Conservation (phyloP, 805 yeast genomes). For the Saccharomycopsis fibuligera region DNA sequence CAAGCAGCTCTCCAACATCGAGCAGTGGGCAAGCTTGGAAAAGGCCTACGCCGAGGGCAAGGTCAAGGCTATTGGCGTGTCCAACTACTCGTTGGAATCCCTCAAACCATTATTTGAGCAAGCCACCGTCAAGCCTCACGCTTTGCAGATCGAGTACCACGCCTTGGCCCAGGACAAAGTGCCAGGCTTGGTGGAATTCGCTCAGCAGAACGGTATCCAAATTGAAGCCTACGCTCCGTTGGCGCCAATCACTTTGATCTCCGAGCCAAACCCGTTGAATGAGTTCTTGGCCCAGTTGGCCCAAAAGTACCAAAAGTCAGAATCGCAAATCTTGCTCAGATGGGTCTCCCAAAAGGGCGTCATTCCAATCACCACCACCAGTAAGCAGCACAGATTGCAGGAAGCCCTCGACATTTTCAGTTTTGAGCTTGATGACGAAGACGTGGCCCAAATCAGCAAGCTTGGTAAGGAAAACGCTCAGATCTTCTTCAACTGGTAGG, state of each 20-base stretch:
- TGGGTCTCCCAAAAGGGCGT: conserved; percentile 64
- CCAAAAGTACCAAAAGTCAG: conserved; percentile 51
- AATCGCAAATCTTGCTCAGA: conserved; percentile 59
- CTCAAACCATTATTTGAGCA: conserved; percentile 36
- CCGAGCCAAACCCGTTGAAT: conserved; percentile 39
- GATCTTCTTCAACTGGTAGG: conserved; percentile 17
- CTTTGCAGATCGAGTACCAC: conserved; percentile 61
- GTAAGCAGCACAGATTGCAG: conserved; percentile 47
- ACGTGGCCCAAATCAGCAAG: conserved; percentile 37
- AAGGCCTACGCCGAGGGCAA: conserved; percentile 44
- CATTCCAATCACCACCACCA: conserved; percentile 70
- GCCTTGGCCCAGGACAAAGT: conserved; percentile 66
- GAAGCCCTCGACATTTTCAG: conserved; percentile 51
- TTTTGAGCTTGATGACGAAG: conserved; percentile 47
- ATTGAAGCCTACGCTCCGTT: conserved; percentile 67
- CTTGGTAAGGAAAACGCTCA: conserved; percentile 30
- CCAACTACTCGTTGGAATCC: conserved; percentile 46
- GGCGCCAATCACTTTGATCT: conserved; percentile 49
- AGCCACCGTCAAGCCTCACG: conserved; percentile 42
- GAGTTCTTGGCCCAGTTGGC: conserved; percentile 38
- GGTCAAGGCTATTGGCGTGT: conserved; percentile 54
- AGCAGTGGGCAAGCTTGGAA: conserved; percentile 51
- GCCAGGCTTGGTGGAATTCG: conserved; percentile 46
- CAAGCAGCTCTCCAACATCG: conserved; percentile 19
- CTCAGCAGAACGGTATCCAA: conserved; percentile 41